phyloP scores from a whole-genome alignment of 2,329 filamentous ascomycete species.

The Fusarium drepaniforme region DNA sequence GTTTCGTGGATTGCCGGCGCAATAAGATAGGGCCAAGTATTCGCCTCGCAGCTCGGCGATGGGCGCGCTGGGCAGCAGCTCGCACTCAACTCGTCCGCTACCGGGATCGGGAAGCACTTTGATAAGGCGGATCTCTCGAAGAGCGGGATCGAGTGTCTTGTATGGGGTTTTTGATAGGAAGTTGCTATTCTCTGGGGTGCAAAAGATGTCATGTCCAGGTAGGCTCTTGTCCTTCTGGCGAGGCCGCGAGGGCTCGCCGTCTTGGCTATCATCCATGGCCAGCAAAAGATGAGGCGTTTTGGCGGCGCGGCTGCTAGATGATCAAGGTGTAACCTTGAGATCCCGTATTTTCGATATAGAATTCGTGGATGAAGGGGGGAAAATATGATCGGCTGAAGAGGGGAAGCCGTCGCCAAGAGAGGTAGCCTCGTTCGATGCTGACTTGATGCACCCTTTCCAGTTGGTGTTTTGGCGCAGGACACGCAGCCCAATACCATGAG shows the following conservation, averaged over 20 bases:
- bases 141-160: neutral
- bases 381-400: neutral
- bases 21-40: conserved; percentile 20
- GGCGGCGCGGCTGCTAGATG: neutral
- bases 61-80: neutral
- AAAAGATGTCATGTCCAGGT: conserved; percentile 24
- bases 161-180: neutral
- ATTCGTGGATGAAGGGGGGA: neutral
- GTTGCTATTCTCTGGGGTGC: conserved; percentile 14
- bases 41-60: neutral
- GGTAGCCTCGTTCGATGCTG: neutral
- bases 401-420: neutral
- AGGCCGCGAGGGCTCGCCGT: neutral
- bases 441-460: neutral
- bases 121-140: conserved; percentile 13
- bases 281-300: neutral
- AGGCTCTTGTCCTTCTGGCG: neutral
- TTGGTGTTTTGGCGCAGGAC: neutral
- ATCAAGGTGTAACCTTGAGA: neutral
- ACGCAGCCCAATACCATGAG: neutral
- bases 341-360: neutral
- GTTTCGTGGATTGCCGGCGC: neutral
- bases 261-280: neutral
- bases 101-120: neutral
- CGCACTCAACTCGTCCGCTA: conserved; percentile 1